Percentiles rank a stretch among this genome's conserved stretches.
These are phyloP conservation scores for Penicillium sp. DNA, from an alignment of 2,329 filamentous ascomycete species.

Conservation along the genomic window DNA sequence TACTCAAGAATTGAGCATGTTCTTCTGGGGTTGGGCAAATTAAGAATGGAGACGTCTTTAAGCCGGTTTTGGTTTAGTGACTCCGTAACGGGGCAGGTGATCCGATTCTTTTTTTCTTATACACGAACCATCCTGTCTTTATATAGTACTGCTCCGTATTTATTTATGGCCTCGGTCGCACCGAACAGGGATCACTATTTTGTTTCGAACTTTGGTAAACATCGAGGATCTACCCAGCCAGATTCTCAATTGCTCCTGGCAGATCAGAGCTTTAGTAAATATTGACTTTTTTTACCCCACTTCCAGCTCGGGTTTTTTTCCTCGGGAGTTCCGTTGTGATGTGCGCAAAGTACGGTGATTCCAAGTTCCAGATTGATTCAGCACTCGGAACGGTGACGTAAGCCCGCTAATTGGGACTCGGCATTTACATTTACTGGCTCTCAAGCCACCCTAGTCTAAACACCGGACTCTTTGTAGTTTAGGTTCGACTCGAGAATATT, in stretches of 20 bases:
- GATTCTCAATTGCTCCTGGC: background rate
- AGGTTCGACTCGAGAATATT: background rate
- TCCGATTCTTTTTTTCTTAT: background rate
- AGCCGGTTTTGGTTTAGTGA: background rate
- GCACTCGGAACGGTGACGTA: conserved; percentile 1
- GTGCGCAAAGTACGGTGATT: background rate
- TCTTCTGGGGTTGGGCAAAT: background rate
- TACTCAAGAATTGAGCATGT: background rate
- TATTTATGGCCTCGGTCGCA: background rate
- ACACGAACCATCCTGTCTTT: background rate
- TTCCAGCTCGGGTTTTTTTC: background rate
- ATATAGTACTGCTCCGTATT: background rate
- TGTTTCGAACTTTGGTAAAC: conserved; percentile 10
- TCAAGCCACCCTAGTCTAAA: background rate
- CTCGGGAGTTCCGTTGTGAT: background rate
- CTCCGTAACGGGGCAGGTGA: background rate
- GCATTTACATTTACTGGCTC: background rate
- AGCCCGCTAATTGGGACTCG: background rate
- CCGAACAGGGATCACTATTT: conserved; percentile 6
- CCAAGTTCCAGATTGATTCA: background rate
- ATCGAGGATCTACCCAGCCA: background rate
- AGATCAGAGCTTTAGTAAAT: background rate
- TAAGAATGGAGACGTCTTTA: background rate
- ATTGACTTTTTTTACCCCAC: conserved; percentile 6
- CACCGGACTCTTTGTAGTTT: background rate